Conservation (phyloP, 345 rosid genomes). For the Populus ilicifolia region DNA sequence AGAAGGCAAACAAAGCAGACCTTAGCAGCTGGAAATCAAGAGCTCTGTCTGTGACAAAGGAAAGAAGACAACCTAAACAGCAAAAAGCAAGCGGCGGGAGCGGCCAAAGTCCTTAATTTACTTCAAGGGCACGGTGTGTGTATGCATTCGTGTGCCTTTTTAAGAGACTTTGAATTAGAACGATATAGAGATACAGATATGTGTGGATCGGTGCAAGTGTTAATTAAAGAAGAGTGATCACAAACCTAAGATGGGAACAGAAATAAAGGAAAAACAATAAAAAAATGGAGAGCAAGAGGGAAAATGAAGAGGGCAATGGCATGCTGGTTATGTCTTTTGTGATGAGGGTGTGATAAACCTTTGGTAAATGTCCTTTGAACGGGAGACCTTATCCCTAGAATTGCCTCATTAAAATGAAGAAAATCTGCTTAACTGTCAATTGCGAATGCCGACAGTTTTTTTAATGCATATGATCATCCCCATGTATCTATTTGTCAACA, state of each 20-base stretch:
- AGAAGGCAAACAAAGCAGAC: conserved; percentile 8
- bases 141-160: neutral
- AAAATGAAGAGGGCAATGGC: neutral
- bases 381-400: conserved; percentile 59
- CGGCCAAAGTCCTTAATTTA: conserved; percentile 37
- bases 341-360: conserved; percentile 5
- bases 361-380: conserved; percentile 59
- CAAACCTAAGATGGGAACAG: conserved; percentile 45
- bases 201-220: conserved; percentile 42
- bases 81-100: conserved; percentile 23
- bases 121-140: conserved; percentile 62
- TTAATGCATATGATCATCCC: neutral
- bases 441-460: conserved; percentile 5
- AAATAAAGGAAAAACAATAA: conserved; percentile 37
- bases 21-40: conserved; percentile 12
- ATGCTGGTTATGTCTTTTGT: conserved; percentile 12
- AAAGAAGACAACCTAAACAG: conserved; percentile 34
- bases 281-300: conserved; percentile 5
- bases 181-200: conserved; percentile 18
- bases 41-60: conserved; percentile 37
- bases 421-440: conserved; percentile 47
- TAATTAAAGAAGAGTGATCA: conserved; percentile 15
- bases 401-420: conserved; percentile 50
- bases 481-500: conserved; percentile 14
- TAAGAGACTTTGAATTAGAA: neutral